Base-by-base conservation (phyloP, 176 grass and related monocot species). In the Metroxylon sagu region DNA sequence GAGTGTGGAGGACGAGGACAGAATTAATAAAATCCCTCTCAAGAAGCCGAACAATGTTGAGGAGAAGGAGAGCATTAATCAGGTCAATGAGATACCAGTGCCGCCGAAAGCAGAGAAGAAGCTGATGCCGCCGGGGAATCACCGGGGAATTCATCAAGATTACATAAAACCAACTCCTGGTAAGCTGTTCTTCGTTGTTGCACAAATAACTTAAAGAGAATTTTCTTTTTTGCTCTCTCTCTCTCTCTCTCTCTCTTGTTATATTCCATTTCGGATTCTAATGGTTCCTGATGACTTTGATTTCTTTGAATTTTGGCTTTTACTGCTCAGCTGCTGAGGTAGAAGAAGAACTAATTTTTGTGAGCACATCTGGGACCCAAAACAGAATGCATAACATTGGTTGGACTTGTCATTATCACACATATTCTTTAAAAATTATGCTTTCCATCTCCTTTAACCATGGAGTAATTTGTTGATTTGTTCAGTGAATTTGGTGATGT, bases 401-500 rank as follows among this genome's bases (percentile, higher is more conserved):
- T 98, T 30, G 76, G 35, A 43, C 35, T 43, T 43, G 8, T 3
- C 8, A 43, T 43, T 43, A 43, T 43, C 35, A 43, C 35, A 14
- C 6, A 43, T 43, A 10, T 43, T 43, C n/a, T 43, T 43, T 2
- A 43, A 12, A 14, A 35, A 35, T 35, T 35, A 35, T 35, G 8
- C 1, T 35, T 10, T 43, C 35, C 10, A 43, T 43, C 35, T 43
- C 35, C 35, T 14, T 43, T 4, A 16, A 52, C 18, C 25, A 14
- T 43, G 35, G 35, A 43, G 35, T 43, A 43, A 43, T 43, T 43
- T 48, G 7, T 18, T 54, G 14, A 10, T 70, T 53, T 79, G 48
- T 74, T 19, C 67, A 98, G 94, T 93, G 64, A 83, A 98, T 76
- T 77, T 98, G 71, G 79, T 92, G 43, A 98, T 98, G 94, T 98